Evolutionary conservation across 2,329 filamentous ascomycete species (phyloP).

Genomic region (Byssoonygena ceratinophila): DNA sequence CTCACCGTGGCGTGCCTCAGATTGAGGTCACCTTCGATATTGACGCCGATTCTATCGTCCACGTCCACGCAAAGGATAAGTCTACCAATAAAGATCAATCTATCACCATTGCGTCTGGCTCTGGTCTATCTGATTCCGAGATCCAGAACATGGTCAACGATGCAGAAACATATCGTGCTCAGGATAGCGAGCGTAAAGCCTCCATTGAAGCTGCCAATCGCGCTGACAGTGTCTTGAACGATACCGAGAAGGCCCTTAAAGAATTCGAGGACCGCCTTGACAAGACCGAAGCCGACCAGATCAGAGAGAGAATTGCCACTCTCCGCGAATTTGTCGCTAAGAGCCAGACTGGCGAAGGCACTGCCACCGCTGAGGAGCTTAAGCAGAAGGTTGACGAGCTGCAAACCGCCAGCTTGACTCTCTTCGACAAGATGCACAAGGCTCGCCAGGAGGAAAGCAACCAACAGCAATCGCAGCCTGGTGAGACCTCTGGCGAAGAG

Average conservation of each 20-base stretch:
- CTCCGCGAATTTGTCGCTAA: constrained; percentile 86
- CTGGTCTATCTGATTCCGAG: constrained; percentile 86
- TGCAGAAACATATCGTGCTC: constrained; percentile 89
- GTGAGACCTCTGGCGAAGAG: constrained; percentile 47
- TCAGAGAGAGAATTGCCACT: constrained; percentile 81
- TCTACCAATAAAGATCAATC: constrained; percentile 99
- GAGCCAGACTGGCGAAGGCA: constrained; percentile 86
- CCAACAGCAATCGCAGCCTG: constrained; percentile 44
- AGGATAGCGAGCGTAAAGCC: constrained; percentile 92
- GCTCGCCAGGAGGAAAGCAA: constrained; percentile 60
- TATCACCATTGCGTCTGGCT: constrained; percentile 96
- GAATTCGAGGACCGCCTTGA: constrained; percentile 93
- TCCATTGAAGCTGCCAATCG: constrained; percentile 96
- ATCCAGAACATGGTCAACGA: constrained; percentile 97
- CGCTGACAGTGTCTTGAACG: constrained; percentile 89
- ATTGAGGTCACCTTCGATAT: constrained; percentile 98
- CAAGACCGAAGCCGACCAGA: constrained; percentile 86
- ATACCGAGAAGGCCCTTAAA: constrained; percentile 96
- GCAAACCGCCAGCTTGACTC: constrained; percentile 85
- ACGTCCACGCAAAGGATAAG: constrained; percentile 98
- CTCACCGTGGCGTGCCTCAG: constrained; percentile 91
- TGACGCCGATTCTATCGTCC: constrained; percentile 93
- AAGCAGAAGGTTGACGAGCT: constrained; percentile 99
- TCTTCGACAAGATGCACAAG: constrained; percentile 99
- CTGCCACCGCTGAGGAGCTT: constrained; percentile 77